phyloP scores from a whole-genome alignment of 140 eudicot genomes.

The Cichorium intybus region DNA sequence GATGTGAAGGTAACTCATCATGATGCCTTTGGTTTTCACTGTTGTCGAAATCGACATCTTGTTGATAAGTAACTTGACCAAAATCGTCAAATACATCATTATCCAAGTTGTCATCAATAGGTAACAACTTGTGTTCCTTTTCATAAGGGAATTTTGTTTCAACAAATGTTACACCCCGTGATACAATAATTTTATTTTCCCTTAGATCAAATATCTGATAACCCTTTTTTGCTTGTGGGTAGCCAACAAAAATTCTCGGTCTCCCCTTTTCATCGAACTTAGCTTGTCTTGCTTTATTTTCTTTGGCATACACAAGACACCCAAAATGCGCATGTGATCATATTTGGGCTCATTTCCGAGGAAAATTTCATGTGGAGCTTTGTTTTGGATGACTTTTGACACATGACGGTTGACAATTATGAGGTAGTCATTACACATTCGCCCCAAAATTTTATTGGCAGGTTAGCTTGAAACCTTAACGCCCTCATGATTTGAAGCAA shows the following conservation, averaged over 20 bases:
- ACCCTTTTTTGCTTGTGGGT: not conserved
- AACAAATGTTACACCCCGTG: not conserved
- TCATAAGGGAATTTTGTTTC: not conserved
- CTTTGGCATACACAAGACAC: not conserved
- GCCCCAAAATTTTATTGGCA: not conserved
- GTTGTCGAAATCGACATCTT: too few relatives aligned
- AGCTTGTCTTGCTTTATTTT: not conserved
- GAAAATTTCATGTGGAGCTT: not conserved
- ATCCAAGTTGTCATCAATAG: too few relatives aligned
- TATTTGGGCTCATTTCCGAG: not conserved
- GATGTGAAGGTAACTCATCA: too few relatives aligned
- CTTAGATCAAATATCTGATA: not conserved
- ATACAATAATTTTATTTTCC: not conserved
- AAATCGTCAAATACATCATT: too few relatives aligned
- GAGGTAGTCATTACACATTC: not conserved
- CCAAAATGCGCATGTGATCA: not conserved
- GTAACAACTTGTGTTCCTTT: too few relatives aligned
- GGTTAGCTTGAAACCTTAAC: constrained; percentile 1
- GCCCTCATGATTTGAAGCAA: not conserved
- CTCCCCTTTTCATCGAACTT: not conserved
- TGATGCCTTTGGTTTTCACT: too few relatives aligned
- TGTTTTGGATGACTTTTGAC: too few relatives aligned
- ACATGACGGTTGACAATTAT: too few relatives aligned
- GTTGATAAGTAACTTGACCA: too few relatives aligned
- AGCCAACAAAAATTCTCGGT: not conserved